A percentile compares a stretch with the other conserved stretches of the same genome.
These are phyloP conservation scores for Eucalyptus tenuipes DNA, from an alignment of 345 rosid species.

Conservation along the genomic window DNA sequence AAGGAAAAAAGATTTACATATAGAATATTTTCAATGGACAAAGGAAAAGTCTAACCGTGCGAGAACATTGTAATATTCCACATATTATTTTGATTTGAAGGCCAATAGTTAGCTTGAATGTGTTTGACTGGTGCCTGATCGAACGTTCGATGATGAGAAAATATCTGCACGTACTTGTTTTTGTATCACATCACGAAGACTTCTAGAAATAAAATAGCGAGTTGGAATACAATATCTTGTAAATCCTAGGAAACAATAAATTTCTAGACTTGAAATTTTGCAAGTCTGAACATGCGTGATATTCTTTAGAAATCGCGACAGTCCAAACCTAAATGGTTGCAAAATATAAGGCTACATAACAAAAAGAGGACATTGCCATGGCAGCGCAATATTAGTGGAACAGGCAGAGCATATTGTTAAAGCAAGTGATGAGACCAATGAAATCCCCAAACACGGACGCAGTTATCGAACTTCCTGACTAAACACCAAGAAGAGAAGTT, in stretches of 20 bases:
- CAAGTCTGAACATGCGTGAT: neutral
- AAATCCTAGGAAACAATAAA: neutral
- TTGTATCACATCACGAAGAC: neutral
- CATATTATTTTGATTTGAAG: neutral
- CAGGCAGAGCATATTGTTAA: neutral
- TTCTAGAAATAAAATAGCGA: neutral
- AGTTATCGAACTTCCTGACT: neutral
- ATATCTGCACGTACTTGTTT: neutral
- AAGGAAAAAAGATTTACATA: neutral
- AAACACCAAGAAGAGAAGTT: neutral
- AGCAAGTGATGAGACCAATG: neutral
- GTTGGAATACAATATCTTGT: neutral
- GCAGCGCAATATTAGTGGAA: neutral
- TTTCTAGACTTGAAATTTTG: neutral
- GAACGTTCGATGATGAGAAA: neutral
- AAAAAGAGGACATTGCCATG: neutral
- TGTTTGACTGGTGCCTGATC: neutral
- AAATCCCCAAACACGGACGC: neutral
- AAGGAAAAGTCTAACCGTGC: neutral
- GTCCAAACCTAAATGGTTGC: neutral
- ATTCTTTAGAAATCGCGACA: neutral
- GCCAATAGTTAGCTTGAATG: neutral
- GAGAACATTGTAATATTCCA: neutral
- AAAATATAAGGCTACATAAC: neutral
- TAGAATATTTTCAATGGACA: neutral